These are phyloP conservation scores for Tagetes patula DNA, from an alignment of 129 eudicot genomes.

Conservation along the genomic window DNA sequence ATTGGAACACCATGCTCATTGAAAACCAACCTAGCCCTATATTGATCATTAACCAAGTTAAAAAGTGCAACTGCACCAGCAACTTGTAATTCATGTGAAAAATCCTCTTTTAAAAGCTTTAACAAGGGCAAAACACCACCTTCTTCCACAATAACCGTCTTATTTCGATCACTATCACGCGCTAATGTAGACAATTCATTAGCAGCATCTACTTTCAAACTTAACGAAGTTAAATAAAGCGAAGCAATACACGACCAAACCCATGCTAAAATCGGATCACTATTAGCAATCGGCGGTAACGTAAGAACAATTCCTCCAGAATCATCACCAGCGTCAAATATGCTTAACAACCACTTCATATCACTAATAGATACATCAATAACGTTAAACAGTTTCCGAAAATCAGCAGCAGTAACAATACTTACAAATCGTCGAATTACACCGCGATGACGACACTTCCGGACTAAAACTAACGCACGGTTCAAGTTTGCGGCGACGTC, in stretches of 20 bases:
- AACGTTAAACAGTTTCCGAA: conserved; percentile 23
- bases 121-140: conserved; percentile 31
- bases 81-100: conserved; percentile 18
- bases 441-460: conserved; percentile 34
- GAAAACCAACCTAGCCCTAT: conserved; percentile 38
- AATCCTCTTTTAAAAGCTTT: conserved; percentile 29
- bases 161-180: conserved; percentile 59
- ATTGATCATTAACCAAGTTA: conserved; percentile 38
- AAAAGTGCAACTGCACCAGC: conserved; percentile 24
- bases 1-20: conserved; percentile 42
- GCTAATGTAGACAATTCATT: conserved; percentile 40
- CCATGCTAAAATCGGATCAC: conserved; percentile 38
- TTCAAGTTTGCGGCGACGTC: conserved; percentile 19
- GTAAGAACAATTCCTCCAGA: conserved; percentile 28
- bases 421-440: conserved; percentile 26
- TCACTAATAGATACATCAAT: conserved; percentile 51
- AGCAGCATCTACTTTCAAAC: conserved; percentile 37
- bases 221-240: conserved; percentile 13
- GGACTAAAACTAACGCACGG: conserved; percentile 21
- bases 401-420: conserved; percentile 22
- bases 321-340: conserved; percentile 20
- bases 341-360: conserved; percentile 47
- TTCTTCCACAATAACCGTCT: conserved; percentile 34
- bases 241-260: conserved; percentile 45
- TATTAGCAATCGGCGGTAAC: conserved; percentile 33